Evolutionary conservation across 2,329 filamentous ascomycete species (phyloP).

Genomic region (Diplodia corticola): DNA sequence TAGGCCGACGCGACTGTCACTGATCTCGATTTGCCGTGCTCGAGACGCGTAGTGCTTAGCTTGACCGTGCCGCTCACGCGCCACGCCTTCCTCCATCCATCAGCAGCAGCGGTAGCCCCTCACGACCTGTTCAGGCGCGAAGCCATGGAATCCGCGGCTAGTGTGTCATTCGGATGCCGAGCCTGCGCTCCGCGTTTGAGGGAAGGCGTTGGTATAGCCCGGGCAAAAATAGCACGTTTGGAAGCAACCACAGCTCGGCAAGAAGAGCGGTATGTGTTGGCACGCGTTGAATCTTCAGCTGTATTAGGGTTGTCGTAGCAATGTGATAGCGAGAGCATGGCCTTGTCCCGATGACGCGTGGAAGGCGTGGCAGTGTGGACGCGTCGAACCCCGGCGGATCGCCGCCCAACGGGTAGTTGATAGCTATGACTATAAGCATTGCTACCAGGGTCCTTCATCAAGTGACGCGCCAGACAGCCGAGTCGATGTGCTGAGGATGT

Average conservation of each 20-base stretch:
- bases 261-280: neutral
- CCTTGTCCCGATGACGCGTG: neutral
- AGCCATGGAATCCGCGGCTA: neutral
- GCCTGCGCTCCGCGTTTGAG: neutral
- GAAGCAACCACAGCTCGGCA: neutral
- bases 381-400: constrained; percentile 6
- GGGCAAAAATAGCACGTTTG: constrained; percentile 2
- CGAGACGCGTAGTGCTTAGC: constrained; percentile 3
- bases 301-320: neutral
- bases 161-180: neutral
- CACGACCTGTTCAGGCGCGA: neutral
- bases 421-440: neutral
- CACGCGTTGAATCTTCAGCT: neutral
- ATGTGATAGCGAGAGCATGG: neutral
- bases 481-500: neutral
- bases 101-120: neutral
- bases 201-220: neutral
- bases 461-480: neutral
- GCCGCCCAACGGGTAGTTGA: neutral
- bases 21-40: neutral
- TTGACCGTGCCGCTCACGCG: neutral
- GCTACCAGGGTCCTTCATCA: neutral
- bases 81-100: neutral
- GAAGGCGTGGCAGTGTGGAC: neutral
- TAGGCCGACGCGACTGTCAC: neutral